Percentiles rank a stretch among this genome's conserved stretches.
phyloP scores from a whole-genome alignment of 2,329 filamentous ascomycete species.

The Acrodontium crateriforme region DNA sequence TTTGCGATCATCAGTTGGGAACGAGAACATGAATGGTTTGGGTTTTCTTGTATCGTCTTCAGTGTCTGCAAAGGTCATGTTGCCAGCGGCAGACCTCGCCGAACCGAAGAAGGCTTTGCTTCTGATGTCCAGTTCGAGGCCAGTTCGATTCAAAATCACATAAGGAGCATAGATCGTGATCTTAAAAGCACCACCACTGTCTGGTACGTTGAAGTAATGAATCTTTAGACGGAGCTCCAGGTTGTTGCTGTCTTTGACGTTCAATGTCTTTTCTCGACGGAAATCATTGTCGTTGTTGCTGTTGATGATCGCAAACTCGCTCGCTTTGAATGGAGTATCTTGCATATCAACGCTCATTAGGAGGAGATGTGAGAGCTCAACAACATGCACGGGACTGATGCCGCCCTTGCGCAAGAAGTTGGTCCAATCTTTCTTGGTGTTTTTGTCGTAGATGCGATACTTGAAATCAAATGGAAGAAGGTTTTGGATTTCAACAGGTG shows the following conservation, averaged over 20 bases:
- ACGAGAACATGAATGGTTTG: constrained; percentile 92
- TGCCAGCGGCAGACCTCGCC: constrained; percentile 69
- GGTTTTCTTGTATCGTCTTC: constrained; percentile 53
- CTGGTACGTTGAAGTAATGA: constrained; percentile 79
- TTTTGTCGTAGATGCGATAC: constrained; percentile 97
- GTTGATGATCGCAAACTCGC: constrained; percentile 96
- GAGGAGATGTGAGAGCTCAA: constrained; percentile 85
- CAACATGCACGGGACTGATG: constrained; percentile 91
- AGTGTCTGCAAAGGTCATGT: constrained; percentile 47
- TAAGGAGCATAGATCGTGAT: constrained; percentile 93
- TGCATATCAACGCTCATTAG: constrained; percentile 93
- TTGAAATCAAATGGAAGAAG: constrained; percentile 96
- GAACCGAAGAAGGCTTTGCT: constrained; percentile 81
- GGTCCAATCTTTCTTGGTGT: constrained; percentile 96
- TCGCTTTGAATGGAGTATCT: constrained; percentile 85
- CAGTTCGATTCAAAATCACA: constrained; percentile 88
- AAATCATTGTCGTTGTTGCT: constrained; percentile 79
- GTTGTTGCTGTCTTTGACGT: constrained; percentile 74
- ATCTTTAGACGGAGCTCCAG: constrained; percentile 68
- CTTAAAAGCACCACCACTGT: constrained; percentile 91
- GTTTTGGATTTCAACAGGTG: constrained; percentile 88
- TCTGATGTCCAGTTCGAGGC: constrained; percentile 72
- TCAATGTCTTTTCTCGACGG: constrained; percentile 61
- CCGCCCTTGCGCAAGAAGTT: constrained; percentile 96
- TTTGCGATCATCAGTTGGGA: constrained; percentile 71